phyloP scores from a whole-genome alignment of 2,329 filamentous ascomycete genomes.

The Apiospora pterosperma region DNA sequence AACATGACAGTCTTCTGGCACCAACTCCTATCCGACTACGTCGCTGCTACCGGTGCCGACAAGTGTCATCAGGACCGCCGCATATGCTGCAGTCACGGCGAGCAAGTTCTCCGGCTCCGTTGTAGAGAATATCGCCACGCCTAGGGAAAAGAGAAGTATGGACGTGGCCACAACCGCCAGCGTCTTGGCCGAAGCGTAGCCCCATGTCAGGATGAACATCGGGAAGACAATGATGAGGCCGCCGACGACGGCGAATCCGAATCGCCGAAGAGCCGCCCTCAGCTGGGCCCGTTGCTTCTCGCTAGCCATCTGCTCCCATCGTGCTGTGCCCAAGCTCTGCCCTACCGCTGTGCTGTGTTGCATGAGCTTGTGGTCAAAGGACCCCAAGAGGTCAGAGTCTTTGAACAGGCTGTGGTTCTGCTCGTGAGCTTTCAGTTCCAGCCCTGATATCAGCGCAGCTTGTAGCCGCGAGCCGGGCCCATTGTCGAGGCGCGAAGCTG shows the following conservation, averaged over 20 bases:
- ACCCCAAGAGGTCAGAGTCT: too few relatives aligned
- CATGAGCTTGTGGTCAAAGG: too few relatives aligned
- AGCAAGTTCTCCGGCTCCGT: slow-evolving; percentile 10
- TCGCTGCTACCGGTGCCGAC: too few relatives aligned
- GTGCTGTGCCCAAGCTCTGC: neutral
- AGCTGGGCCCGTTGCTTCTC: slow-evolving; percentile 4
- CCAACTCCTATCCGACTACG: too few relatives aligned
- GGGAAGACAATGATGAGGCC: slow-evolving; percentile 12
- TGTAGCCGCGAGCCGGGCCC: too few relatives aligned
- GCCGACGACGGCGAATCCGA: slow-evolving; percentile 10
- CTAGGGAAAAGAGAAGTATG: slow-evolving; percentile 9
- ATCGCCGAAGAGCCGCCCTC: slow-evolving; percentile 2
- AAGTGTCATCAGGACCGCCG: too few relatives aligned
- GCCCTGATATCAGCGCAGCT: too few relatives aligned
- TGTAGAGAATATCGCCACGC: slow-evolving; percentile 6
- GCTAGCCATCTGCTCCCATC: neutral
- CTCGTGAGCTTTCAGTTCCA: too few relatives aligned
- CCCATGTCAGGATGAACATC: slow-evolving; percentile 9
- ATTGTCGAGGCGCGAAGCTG: too few relatives aligned
- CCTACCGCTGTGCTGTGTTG: neutral
- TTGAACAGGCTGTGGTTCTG: too few relatives aligned
- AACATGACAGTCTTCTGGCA: too few relatives aligned
- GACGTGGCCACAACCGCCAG: slow-evolving; percentile 7
- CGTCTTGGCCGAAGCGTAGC: slow-evolving; percentile 6
- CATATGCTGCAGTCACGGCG: too few relatives aligned